Base-by-base conservation (phyloP, 192 early-diverging fungal species). In the Oehlia diaphana region DNA sequence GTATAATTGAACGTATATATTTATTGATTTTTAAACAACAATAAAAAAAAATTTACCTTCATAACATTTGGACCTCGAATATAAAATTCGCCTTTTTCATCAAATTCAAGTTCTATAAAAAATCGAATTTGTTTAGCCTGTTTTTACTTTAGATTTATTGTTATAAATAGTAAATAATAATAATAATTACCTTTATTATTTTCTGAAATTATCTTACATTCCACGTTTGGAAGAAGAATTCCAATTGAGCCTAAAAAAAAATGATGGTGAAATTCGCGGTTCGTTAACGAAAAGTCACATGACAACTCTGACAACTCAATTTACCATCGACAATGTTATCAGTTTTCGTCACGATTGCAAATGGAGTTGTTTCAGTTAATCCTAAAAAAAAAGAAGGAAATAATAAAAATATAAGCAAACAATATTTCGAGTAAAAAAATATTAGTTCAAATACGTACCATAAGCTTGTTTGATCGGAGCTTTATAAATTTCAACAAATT, bases 51-150 rank as follows among this genome's bases (percentile, higher is more conserved):
- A 31, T 2, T 86, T 5, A 84, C 92, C 78, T 91, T 91, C 95
- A 96, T 96, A 76, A 97, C 83, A 79, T 94, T 98, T 28, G 95
- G 94, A 0, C 94, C 94, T 31, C 90, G 89, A 74, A 96, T 80
- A 87, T 94, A 96, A 64, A 99, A 84, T 84, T 99, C 96, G 53
- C 96, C 97, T 0, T 74, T 77, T 71, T 92, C 81, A 47, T 86
- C 83, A 35, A 82, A 75, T 1, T 83, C 87, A 16, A 92, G 75
- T 70, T 91, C 91, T 86, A 12, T 47, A 33, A 50, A 35, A 16
- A 63, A 21, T 39, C 12, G 9, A 23, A 47, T 42, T 26, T 13
- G 4, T 35, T 10, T 37, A 14, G 49, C 6, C 23, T 72, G 2
- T 1, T 31, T 21, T 73, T 12, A 67, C 8, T 33, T 33, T 28